A percentile compares a stretch with the other conserved stretches of the same genome.
Evolutionary conservation across 2,329 filamentous ascomycete species (phyloP).

Genomic region (Pseudonectria buxi): DNA sequence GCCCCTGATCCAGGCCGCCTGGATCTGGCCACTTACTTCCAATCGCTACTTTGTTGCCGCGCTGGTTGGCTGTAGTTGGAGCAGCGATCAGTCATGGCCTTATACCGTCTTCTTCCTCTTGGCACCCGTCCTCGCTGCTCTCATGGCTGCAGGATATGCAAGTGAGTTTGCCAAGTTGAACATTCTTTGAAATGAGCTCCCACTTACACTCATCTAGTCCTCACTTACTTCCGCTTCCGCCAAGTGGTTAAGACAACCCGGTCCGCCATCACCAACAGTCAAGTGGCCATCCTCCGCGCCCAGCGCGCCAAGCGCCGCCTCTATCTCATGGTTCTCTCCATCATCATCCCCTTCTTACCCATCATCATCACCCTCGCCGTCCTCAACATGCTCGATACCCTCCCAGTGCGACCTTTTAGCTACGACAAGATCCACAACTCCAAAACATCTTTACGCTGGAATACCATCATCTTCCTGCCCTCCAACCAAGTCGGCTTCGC

Average conservation of each 20-base stretch:
- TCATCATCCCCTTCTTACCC: constrained; percentile 46
- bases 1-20: constrained; percentile 41
- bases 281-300: constrained; percentile 33
- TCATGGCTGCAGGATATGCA: constrained; percentile 40
- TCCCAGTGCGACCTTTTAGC: constrained; percentile 29
- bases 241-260: constrained; percentile 36
- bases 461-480: constrained; percentile 39
- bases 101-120: constrained; percentile 42
- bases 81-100: constrained; percentile 40
- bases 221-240: constrained; percentile 43
- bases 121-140: constrained; percentile 37
- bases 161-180: constrained; percentile 35
- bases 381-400: constrained; percentile 32
- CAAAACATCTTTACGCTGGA: constrained; percentile 35
- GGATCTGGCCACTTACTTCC: constrained; percentile 40
- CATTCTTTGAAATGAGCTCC: background rate
- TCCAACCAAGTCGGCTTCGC: constrained; percentile 33
- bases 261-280: constrained; percentile 34
- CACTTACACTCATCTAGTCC: constrained; percentile 25
- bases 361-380: constrained; percentile 35
- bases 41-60: constrained; percentile 45
- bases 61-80: constrained; percentile 42
- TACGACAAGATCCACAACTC: constrained; percentile 37
- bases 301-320: constrained; percentile 45
- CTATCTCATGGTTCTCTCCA: constrained; percentile 48